Evolutionary conservation across 495 filamentous ascomycete species (phyloP).

Genomic region (Friedmanniomyces simplex): DNA sequence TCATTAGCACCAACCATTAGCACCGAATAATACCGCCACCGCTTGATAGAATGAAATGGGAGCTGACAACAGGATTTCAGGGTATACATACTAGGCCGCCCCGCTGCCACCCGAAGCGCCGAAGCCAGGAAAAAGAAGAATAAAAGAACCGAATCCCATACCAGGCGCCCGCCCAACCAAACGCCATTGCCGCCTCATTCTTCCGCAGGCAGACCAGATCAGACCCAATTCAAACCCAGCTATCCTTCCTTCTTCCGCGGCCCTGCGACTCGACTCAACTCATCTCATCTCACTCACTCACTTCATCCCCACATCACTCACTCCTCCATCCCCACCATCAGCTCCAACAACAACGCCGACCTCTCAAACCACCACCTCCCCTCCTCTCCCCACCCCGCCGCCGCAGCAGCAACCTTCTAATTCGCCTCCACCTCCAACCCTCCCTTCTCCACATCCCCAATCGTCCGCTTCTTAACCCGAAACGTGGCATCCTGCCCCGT

Average conservation of each 20-base stretch:
- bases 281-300: no score
- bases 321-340: neutral
- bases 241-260: neutral
- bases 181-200: neutral
- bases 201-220: neutral
- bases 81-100: neutral
- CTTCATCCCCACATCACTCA: neutral
- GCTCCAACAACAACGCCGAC: neutral
- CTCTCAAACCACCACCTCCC: neutral
- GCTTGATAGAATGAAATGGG: neutral
- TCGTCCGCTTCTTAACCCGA: conserved; percentile 22
- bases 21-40: neutral
- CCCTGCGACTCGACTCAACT: no score
- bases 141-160: neutral
- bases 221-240: neutral
- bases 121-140: neutral
- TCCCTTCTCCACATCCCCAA: conserved; percentile 13
- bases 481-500: conserved; percentile 84
- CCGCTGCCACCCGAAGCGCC: neutral
- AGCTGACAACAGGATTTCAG: neutral
- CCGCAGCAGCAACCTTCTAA: conserved; percentile 1
- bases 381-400: neutral
- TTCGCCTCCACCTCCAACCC: conserved; percentile 19
- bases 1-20: neutral
- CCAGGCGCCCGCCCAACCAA: neutral